phyloP scores from a whole-genome alignment of 2,329 filamentous ascomycete species.

The Lecanosticta acicola region DNA sequence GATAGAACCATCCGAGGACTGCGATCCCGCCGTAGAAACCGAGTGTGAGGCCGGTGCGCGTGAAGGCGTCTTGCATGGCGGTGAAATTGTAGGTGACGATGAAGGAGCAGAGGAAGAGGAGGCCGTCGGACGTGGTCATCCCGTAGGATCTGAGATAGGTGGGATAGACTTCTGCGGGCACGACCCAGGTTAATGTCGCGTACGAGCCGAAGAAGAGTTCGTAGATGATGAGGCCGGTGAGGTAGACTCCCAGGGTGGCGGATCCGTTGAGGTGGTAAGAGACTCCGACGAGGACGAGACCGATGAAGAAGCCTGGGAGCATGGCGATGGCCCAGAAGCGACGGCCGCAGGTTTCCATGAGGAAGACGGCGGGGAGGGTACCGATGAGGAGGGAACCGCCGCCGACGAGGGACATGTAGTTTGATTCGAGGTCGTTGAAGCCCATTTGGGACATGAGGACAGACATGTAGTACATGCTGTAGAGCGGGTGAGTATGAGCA shows the following conservation, averaged over 20 bases:
- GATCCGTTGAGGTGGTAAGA: slow-evolving; percentile 53
- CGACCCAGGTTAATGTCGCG: slow-evolving; percentile 27
- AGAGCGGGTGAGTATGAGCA: too few species aligned
- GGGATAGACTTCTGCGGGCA: slow-evolving; percentile 56
- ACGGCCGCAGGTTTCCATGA: slow-evolving; percentile 68
- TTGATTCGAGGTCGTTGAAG: slow-evolving; percentile 54
- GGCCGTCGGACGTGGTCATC: slow-evolving; percentile 64
- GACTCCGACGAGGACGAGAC: slow-evolving; percentile 60
- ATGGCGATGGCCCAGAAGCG: slow-evolving; percentile 70
- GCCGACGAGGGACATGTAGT: slow-evolving; percentile 71
- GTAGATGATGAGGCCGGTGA: slow-evolving; percentile 63
- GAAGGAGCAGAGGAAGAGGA: slow-evolving; percentile 66
- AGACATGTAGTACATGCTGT: too few species aligned
- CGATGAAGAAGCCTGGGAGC: slow-evolving; percentile 66
- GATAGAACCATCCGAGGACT: slow-evolving; percentile 64
- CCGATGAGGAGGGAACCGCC: slow-evolving; percentile 60
- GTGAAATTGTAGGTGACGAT: slow-evolving; percentile 72
- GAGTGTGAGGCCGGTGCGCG: slow-evolving; percentile 57
- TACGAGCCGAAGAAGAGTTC: slow-evolving; percentile 59
- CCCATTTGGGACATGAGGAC: slow-evolving; percentile 63
- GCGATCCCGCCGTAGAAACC: slow-evolving; percentile 73
- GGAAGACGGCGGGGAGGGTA: slow-evolving; percentile 39
- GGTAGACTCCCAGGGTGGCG: slow-evolving; percentile 51
- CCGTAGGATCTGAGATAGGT: slow-evolving; percentile 68
- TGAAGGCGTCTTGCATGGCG: slow-evolving; percentile 64